A percentile compares a stretch with the other conserved stretches of the same genome.
Evolutionary conservation across 2,329 filamentous ascomycete genomes (phyloP).

Genomic region (Trichophyton verrucosum): DNA sequence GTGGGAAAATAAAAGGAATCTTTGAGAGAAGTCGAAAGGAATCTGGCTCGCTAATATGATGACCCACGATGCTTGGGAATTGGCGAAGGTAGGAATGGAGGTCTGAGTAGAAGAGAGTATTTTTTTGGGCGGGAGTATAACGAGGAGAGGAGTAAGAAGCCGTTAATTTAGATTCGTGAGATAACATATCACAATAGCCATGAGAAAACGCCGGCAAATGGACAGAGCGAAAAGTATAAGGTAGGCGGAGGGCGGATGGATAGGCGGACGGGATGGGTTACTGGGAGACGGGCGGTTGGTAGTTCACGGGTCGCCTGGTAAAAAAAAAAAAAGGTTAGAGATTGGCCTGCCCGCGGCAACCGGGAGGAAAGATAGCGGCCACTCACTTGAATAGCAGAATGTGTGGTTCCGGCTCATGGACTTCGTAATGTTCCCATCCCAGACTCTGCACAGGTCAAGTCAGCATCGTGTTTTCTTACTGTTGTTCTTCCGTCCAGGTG

Average conservation of each 20-base stretch:
- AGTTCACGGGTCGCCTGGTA: slow-evolving; percentile 67
- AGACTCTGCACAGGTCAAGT: slow-evolving; percentile 55
- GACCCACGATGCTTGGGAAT: neutral
- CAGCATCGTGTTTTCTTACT: neutral
- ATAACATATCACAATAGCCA: neutral
- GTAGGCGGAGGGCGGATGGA: neutral
- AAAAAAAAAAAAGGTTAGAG: slow-evolving; percentile 17
- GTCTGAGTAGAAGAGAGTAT: too few species aligned
- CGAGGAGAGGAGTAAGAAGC: neutral
- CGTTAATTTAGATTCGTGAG: slow-evolving; percentile 2
- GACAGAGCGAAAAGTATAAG: neutral
- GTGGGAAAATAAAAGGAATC: neutral
- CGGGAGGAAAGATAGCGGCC: slow-evolving; percentile 8
- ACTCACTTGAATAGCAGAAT: slow-evolving; percentile 85
- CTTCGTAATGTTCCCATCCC: slow-evolving; percentile 98
- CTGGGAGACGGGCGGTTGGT: slow-evolving; percentile 50
- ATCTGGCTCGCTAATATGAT: neutral
- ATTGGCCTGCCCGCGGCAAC: slow-evolving; percentile 4
- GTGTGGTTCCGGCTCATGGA: slow-evolving; percentile 96
- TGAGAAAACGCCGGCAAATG: slow-evolving; percentile 9
- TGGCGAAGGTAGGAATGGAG: neutral
- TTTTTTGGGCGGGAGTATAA: neutral
- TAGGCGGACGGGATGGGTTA: neutral
- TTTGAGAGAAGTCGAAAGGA: neutral
- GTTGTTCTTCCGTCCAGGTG: neutral